Evolutionary conservation across 331 rosid species (phyloP), one percentile per base, ranked within the genome.

Genomic region (Ulmus americana): DNA sequence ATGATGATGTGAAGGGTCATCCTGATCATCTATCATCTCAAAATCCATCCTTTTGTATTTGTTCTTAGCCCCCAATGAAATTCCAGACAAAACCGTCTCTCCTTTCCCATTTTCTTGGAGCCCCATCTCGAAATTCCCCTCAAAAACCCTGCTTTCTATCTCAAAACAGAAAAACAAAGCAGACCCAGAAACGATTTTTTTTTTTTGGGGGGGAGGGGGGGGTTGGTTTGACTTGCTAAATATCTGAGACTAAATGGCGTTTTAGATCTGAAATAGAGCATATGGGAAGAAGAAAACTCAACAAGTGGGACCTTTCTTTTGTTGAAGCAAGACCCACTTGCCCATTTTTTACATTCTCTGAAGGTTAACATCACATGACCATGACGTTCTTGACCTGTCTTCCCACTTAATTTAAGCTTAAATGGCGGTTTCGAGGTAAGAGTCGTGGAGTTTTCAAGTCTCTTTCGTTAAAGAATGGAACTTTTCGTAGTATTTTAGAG

Each of bases 31-130:
- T 1, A 16, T 48, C 6, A 77, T 16, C 77, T 85, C 83, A 4
- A 84, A 82, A 70, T 72, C 69, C 97, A 90, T 90, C 80, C 85
- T 85, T 82, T 35, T 67, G 75, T 90, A 90, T 78, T 87, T 87
- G 61, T 83, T 90, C 79, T 85, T 90, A 6, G 76, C 52, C 49
- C 95, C 91, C 81, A 90, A 18, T 4, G 95, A 77, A 55, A 88
- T 70, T 52, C 75, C 81, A 55, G 95, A 82, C 73, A 84, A 50
- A 3, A 84, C 95, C 82, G 68, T 61, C 61, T 90, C 90, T 20
- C 76, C 87, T 58, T 79, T 70, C 59, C 91, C 91, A 59, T 79
- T 84, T 65, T 87, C 87, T 45, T 77, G 91, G 79, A 52, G 68
- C 35, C 83, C 90, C 95, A 86, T 90, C 73, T 71, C 22, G 43